Conservation (phyloP, 1,284 basidiomycete species). For the Neotropicomus parvogracilis region DNA sequence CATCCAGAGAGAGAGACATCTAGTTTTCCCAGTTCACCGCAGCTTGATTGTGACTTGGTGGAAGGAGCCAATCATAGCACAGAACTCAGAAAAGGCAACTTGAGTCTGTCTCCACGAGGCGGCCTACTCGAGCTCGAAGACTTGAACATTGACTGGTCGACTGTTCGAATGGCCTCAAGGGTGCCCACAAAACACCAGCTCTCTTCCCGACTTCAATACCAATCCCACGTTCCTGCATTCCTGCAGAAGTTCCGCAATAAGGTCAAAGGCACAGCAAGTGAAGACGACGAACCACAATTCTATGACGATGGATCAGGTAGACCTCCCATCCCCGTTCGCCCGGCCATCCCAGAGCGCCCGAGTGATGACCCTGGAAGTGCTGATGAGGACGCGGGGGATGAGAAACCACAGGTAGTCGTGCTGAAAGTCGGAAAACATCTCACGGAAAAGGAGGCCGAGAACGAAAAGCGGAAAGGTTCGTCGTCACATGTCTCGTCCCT, state of each 20-base stretch:
- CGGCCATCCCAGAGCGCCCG: slow-evolving; percentile 67
- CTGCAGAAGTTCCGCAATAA: slow-evolving; percentile 57
- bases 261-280: slow-evolving; percentile 48
- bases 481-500: slow-evolving; percentile 10
- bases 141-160: too few species aligned
- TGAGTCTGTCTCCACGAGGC: too few species aligned
- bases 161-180: slow-evolving; percentile 47
- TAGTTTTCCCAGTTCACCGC: background rate
- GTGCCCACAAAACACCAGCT: slow-evolving; percentile 67
- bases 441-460: slow-evolving; percentile 69
- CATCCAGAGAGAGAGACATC: slow-evolving; percentile 25
- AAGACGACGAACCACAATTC: slow-evolving; percentile 36
- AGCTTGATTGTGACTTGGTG: background rate
- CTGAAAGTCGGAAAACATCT: slow-evolving; percentile 82
- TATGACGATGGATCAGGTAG: slow-evolving; percentile 62
- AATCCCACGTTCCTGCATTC: slow-evolving; percentile 51
- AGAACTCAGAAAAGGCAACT: slow-evolving; percentile 20
- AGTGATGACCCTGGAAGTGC: slow-evolving; percentile 70
- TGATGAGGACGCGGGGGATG: slow-evolving; percentile 73
- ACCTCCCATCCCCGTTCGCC: slow-evolving; percentile 70
- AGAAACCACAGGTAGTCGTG: slow-evolving; percentile 83
- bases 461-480: slow-evolving; percentile 71
- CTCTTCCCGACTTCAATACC: slow-evolving; percentile 60
- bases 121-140: too few species aligned
- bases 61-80: too few species aligned